Percentiles rank a stretch among this genome's conserved stretches.
Evolutionary conservation across 495 filamentous ascomycete species (phyloP).

Genomic region (Neurospora sp.): DNA sequence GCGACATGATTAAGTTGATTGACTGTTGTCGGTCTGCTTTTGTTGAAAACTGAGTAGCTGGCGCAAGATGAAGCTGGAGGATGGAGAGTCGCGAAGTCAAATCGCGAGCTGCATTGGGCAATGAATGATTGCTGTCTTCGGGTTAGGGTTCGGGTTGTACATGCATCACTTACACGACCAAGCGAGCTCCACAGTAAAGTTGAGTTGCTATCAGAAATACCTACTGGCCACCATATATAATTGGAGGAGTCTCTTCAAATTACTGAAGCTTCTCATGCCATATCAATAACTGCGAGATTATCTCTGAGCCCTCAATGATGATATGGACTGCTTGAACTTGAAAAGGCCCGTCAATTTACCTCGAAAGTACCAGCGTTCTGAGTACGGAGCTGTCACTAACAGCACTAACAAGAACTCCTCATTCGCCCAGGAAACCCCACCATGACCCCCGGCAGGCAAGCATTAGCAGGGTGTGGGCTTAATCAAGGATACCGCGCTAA

Average conservation of each 20-base stretch:
- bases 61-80: not conserved
- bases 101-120: not conserved
- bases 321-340: not conserved
- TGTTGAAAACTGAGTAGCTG: not conserved
- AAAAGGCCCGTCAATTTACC: not conserved
- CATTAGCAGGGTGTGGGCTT: not conserved
- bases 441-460: not conserved
- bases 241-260: not conserved
- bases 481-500: not conserved
- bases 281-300: not conserved
- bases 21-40: not conserved
- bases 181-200: not conserved
- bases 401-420: not conserved
- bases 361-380: not conserved
- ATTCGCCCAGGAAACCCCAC: not conserved
- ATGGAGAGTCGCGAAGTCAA: not conserved
- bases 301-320: not conserved
- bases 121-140: not conserved
- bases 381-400: not conserved
- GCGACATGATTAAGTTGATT: conserved; percentile 29
- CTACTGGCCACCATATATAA: not conserved
- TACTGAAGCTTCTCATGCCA: not conserved
- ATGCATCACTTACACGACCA: not conserved
- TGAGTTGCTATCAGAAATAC: not conserved
- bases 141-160: not conserved